Base-by-base conservation (phyloP, 2,329 filamentous ascomycete genomes). In the Hypocreales sp. region DNA sequence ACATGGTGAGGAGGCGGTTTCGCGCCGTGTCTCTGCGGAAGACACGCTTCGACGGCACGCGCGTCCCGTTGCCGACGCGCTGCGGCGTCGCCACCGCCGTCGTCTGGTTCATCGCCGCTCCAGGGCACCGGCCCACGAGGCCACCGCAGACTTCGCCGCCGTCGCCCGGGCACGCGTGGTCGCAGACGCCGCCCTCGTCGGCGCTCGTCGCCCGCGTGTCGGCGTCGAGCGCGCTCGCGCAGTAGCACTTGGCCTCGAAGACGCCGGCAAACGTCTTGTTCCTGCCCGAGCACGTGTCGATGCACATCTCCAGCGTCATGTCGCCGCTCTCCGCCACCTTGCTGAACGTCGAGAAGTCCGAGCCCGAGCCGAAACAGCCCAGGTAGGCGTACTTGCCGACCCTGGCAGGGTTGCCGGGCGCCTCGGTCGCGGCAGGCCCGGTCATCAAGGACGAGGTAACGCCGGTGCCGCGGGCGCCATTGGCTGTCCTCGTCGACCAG, bases 191-290 rank as follows among this genome's bases (percentile, higher is more conserved):
- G 52, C 35, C 33, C 21, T 27, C 25, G 4, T 30, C 15, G 7
- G 15, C 15, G 15, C 29, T 25, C 12, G 26, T 25, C 9, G 58
- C 51, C 9, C 37, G 45, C n/a, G 59, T 56, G 24, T 51, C 46
- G 5, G 44, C 41, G 20, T 57, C 55, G 12, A 65, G 44, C 2
- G 28, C 31, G 9, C 53, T 44, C 19, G 59, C 58, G 31, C 62
- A 67, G 43, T 59, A 62, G 38, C 61, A 66, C 14, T 43, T 44
- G 8, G 45, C 54, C 16, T 48, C 42, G 15, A 47, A 54, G 22
- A 60, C 34, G 27, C 55, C 60, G 3, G 53, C 50, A 30, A 56
- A 61, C 12, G 43, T 49, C 20, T 33, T 37, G 2, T 44, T 49
- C 20, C 32, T 37, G 2, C 44, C 46, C 2, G 31, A 28, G 34